Conservation (phyloP, 192 early-diverging fungal species). For the Backusella liffmaniae region DNA sequence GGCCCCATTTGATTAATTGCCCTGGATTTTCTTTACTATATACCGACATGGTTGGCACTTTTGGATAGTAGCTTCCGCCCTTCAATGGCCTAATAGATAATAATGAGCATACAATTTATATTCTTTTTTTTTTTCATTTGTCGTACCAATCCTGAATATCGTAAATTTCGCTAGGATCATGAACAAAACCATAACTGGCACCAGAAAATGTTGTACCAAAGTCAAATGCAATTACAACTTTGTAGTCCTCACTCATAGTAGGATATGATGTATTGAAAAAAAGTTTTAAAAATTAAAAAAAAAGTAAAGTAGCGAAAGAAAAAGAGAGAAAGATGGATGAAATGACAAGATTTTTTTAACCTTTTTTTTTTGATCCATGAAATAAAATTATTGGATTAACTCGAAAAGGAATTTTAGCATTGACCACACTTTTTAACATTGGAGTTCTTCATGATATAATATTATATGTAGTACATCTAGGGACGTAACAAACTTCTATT, state of each 20-base stretch:
- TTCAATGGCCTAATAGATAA: conserved; percentile 37
- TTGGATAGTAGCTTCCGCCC: conserved; percentile 38
- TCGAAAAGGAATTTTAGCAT: no score
- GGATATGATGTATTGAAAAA: neutral
- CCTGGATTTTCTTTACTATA: conserved; percentile 39
- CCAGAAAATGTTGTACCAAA: conserved; percentile 52
- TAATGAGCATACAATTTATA: neutral
- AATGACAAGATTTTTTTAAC: neutral
- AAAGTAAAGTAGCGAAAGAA: neutral
- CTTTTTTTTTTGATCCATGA: neutral
- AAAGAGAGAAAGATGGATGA: neutral
- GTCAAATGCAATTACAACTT: conserved; percentile 33
- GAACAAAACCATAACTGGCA: conserved; percentile 43
- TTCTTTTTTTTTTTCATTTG: neutral
- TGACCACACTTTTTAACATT: no score
- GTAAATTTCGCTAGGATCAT: conserved; percentile 39
- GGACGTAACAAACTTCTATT: no score
- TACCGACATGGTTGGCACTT: conserved; percentile 41
- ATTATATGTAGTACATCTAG: no score
- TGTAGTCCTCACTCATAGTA: conserved; percentile 1
- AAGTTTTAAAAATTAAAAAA: neutral
- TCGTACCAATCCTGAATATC: conserved; percentile 46
- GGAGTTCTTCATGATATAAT: no score
- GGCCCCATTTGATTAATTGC: conserved; percentile 45
- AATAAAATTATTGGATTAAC: no score